Base-by-base conservation (phyloP, 345 rosid species). In the Ceriops zippeliana region DNA sequence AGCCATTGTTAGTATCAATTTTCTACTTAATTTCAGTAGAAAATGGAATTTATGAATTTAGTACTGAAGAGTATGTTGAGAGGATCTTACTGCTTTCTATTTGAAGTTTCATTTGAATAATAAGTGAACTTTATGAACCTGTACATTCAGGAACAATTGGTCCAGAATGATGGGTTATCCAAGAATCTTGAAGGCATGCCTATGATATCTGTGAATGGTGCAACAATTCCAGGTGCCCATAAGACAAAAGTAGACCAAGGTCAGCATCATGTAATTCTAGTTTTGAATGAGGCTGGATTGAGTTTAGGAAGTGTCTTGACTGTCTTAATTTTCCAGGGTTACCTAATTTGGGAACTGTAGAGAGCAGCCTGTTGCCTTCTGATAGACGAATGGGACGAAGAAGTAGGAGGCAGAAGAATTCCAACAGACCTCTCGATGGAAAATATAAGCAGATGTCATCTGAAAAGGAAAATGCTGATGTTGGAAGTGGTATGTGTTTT, bases 361-460 rank as follows among this genome's bases (percentile, higher is more conserved):
- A 83, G 74, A 86, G 76, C 82, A 85, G 80, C 63, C 57, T 73
- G 71, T 66, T 84, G 61, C 76, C 72, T 46, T 74, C 83, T 68
- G 92, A 87, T 52, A 75, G 82, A 72, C 75, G 84, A 32, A 42
- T 81, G 8, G 93, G 90, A 80, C 86, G 90, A 85, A 90, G 79
- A 77, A 67, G 86, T 71, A 88, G 96, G 80, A 90, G 96, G 61
- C 93, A 86, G 66, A 95, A 78, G 81, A 83, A 76, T 81, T 83
- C 87, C 58, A 68, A 79, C 75, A 85, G 79, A 81, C 58, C 82
- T 75, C 66, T 58, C 74, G 91, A 88, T 70, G 88, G 81, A 69
- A 86, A 82, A 75, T 73, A 51, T 71, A 84, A 63, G 68, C 77
- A 59, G 7, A 2, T 52, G 74, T 72, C 79, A 54, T 82, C 83